Evolutionary conservation across 192 early-diverging fungal genomes (phyloP).

Genomic region (Coemansia sp.): DNA sequence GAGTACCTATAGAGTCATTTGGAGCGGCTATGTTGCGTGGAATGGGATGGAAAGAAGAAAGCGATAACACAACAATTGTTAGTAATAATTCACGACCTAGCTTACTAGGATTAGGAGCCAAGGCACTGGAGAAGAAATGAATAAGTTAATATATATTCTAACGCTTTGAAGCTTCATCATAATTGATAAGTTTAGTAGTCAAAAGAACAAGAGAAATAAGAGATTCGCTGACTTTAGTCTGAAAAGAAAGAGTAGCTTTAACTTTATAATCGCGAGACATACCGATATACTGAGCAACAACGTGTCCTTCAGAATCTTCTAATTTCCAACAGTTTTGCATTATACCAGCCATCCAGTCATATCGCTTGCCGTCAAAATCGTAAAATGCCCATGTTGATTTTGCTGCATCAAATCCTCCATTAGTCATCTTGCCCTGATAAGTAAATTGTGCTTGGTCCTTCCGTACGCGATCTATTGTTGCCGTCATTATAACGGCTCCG

Average conservation of each 20-base stretch:
- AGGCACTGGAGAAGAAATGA: slow-evolving; percentile 38
- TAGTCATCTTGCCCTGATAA: slow-evolving; percentile 32
- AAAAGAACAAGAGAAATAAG: slow-evolving; percentile 36
- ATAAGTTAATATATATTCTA: neutral
- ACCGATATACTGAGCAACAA: slow-evolving; percentile 40
- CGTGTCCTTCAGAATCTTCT: slow-evolving; percentile 24
- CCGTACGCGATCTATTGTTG: slow-evolving; percentile 21
- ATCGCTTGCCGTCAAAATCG: slow-evolving; percentile 41
- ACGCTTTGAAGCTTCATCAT: slow-evolving; percentile 7
- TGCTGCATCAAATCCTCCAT: slow-evolving; percentile 28
- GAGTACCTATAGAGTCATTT: slow-evolving; percentile 87
- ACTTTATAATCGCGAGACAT: slow-evolving; percentile 38
- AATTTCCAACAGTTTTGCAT: slow-evolving; percentile 53
- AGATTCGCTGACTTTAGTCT: slow-evolving; percentile 35
- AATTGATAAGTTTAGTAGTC: slow-evolving; percentile 30
- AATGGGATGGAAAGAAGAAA: slow-evolving; percentile 79
- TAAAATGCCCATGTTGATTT: slow-evolving; percentile 37
- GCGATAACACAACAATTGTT: slow-evolving; percentile 17
- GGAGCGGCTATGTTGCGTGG: slow-evolving; percentile 82
- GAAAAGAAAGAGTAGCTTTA: slow-evolving; percentile 26
- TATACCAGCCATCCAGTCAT: slow-evolving; percentile 47
- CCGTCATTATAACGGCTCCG: slow-evolving; percentile 21
- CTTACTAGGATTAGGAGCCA: slow-evolving; percentile 82
- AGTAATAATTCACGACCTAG: slow-evolving; percentile 56
- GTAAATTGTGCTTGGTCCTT: slow-evolving; percentile 30